phyloP scores from a whole-genome alignment of 169 alveolate genomes.

The Cryptosporidium sp. region DNA sequence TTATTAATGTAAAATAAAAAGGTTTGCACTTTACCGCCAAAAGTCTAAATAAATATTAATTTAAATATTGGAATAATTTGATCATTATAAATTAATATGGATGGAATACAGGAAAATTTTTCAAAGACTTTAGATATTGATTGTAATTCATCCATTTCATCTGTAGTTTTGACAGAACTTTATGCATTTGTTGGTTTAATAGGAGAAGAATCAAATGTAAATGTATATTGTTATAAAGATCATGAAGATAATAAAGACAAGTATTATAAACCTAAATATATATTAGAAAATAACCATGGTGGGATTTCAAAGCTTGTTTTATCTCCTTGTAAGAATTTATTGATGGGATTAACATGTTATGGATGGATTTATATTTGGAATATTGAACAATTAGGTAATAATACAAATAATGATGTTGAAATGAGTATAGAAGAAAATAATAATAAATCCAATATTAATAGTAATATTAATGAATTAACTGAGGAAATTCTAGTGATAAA shows the following conservation, averaged over 20 bases:
- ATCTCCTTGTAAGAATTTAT: conserved; percentile 35
- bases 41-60: background rate
- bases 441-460: too few relatives aligned
- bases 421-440: background rate
- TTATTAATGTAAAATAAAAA: background rate
- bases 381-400: background rate
- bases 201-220: conserved; percentile 62
- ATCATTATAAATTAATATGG: background rate
- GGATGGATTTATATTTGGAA: conserved; percentile 75
- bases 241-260: background rate
- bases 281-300: conserved; percentile 70
- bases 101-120: background rate
- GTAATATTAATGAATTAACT: background rate
- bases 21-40: conserved; percentile 5
- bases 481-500: background rate
- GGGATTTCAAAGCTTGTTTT: conserved; percentile 38
- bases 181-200: conserved; percentile 47
- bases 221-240: conserved; percentile 26
- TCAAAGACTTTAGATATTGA: conserved; percentile 8
- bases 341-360: conserved; percentile 67
- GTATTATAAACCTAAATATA: conserved; percentile 2
- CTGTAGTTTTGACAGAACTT: conserved; percentile 16
- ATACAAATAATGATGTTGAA: background rate
- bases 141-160: conserved; percentile 37
- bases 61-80: background rate